Evolutionary conservation across 108 stramenopile species (phyloP).

Genomic region (Cylindrotheca fusiformis): DNA sequence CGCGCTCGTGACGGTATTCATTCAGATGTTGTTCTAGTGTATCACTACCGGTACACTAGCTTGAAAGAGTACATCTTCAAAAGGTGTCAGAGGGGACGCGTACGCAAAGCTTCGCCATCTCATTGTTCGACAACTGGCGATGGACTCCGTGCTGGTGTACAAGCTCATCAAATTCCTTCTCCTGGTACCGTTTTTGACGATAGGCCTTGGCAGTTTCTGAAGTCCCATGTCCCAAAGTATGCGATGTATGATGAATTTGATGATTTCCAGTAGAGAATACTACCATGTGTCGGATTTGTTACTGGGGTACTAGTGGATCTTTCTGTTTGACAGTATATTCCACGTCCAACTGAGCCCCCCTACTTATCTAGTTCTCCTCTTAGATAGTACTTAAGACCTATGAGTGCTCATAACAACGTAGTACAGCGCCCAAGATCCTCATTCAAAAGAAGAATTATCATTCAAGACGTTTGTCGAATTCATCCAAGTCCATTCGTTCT

Average conservation of each 20-base stretch:
- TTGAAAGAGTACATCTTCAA: constrained; percentile 7
- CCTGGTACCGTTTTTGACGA: constrained; percentile 12
- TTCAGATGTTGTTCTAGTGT: constrained; percentile 2
- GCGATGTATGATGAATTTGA: background rate
- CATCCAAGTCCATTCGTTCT: too few relatives aligned
- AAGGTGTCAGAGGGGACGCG: background rate
- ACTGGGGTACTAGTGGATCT: too few relatives aligned
- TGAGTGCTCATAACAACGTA: too few relatives aligned
- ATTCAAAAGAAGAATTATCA: too few relatives aligned
- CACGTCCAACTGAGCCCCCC: too few relatives aligned
- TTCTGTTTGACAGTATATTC: too few relatives aligned
- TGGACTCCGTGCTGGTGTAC: background rate
- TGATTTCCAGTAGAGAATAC: background rate
- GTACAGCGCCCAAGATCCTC: too few relatives aligned
- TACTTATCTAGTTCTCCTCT: too few relatives aligned
- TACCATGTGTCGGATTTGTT: too few relatives aligned
- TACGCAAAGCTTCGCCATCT: background rate
- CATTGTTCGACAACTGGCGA: background rate
- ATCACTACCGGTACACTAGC: constrained; percentile 12
- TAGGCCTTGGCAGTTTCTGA: constrained; percentile 6
- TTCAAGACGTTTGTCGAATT: too few relatives aligned
- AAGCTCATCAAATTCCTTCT: background rate
- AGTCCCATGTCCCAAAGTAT: constrained; percentile 5
- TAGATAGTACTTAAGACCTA: too few relatives aligned
- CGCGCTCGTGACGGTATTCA: background rate